Evolutionary conservation across 1,284 basidiomycete genomes (phyloP), one percentile per base, ranked within the genome.

Genomic region (Trichosporon faecale): DNA sequence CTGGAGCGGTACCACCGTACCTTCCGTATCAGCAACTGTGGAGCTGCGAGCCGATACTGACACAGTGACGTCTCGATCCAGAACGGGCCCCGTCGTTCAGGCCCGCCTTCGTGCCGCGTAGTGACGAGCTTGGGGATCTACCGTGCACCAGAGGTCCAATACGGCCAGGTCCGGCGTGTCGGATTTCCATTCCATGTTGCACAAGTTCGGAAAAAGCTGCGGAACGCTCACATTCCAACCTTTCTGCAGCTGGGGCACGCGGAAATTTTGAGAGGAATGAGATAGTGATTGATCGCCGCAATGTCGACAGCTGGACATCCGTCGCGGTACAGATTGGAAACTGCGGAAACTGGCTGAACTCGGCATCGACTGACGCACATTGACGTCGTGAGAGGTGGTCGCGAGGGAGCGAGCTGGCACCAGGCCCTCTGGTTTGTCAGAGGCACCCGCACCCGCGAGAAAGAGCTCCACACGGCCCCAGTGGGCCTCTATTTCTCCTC

Each of bases 401-500:
- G n/a, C n/a, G n/a, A n/a, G n/a, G n/a, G n/a, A n/a, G n/a, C n/a
- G n/a, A n/a, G n/a, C n/a, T n/a, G n/a, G n/a, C n/a, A n/a, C n/a
- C n/a, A n/a, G n/a, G n/a, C 9, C 35, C 14, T 12, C 11, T 37
- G 35, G 35, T 37, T 11, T 52, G 49, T 52, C 7, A 52, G 21
- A 52, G 49, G 49, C 49, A 23, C 49, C 49, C 49, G 49, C 49
- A 44, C 4, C 18, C 40, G 5, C 49, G 21, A 9, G 11, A 14
- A 3, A 11, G 49, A 21, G 49, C 49, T 52, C 49, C 49, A 52
- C 49, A 52, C 49, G 49, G 49, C 49, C 49, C 49, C 49, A 52
- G 49, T 52, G 49, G 49, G 49, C 49, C 49, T 52, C 49, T 52
- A 52, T 52, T 52, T 25, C 21, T 52, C 49, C 49, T 52, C 49